Evolutionary conservation across 345 rosid species (phyloP), one percentile per base, ranked within the genome.

Genomic region (Eucalyptus sideroxylon): DNA sequence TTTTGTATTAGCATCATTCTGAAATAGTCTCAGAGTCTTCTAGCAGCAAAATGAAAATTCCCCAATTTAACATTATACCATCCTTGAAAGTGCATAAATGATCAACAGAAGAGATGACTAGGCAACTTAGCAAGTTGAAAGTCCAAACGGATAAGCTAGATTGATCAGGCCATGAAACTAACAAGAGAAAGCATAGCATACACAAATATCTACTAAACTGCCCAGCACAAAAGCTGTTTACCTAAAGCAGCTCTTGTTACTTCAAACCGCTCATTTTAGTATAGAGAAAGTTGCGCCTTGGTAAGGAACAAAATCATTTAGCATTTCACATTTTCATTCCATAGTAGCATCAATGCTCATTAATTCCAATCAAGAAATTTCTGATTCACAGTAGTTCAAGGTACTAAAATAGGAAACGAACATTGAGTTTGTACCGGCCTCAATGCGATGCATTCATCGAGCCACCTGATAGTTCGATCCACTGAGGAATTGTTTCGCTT

Each of bases 401-500:
- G 16, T 17, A 17, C 47, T 60, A 59, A 50, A 55, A 50, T 12
- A 27, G 40, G 51, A 60, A 55, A 55, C 27, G 30, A 15, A 86
- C 65, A 23, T 62, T 49, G 40, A 40, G 45, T 40, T 87, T 53
- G 49, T 93, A 95, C 97, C 89, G 93, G 94, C 92, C 89, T 92
- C 88, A 89, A 65, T 4, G 92, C 90, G 49, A 96, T 89, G 95
- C 98, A 96, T 55, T 94, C 95, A 90, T 96, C 97, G 37, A 96
- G 95, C 98, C 98, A 96, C 86, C 91, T 94, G 86, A 96, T 24
- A 56, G 97, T 95, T 67, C 98, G 93, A 90, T 95, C 96, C 47
- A 96, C 97, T 3, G 97, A 95, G 88, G 89, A 88, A 88, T 26
- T 92, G 91, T 95, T 95, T 91, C 98, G 94, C 88, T 94, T 94